Conservation (phyloP, 345 rosid species). For the Draba incana region DNA sequence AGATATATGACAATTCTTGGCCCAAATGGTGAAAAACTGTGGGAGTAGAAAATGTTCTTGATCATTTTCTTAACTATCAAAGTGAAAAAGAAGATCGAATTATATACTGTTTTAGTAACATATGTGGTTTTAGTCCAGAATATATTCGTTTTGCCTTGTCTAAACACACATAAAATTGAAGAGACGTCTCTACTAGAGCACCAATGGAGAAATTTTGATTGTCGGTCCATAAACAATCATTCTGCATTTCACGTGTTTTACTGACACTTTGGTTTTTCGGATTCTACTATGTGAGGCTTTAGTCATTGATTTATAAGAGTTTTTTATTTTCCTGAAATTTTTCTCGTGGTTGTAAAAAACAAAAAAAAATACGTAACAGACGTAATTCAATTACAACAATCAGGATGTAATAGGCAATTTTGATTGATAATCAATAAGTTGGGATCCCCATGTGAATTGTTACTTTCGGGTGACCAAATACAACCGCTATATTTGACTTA, state of each 20-base stretch:
- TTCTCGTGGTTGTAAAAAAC: not conserved
- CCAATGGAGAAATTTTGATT: not conserved
- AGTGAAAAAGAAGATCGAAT: not conserved
- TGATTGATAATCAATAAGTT: slow-evolving; percentile 3
- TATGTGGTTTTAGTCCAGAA: not conserved
- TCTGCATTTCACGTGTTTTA: slow-evolving; percentile 4
- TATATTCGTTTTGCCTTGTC: not conserved
- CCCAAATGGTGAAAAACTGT: too few relatives aligned
- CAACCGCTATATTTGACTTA: slow-evolving; percentile 44
- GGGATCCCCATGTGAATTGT: slow-evolving; percentile 26
- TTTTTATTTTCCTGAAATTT: not conserved
- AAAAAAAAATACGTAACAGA: not conserved
- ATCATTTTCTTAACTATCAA: not conserved
- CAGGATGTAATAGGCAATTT: not conserved
- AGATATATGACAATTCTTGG: too few relatives aligned
- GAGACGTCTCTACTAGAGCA: not conserved
- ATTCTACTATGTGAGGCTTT: not conserved
- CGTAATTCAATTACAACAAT: not conserved
- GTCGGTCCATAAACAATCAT: not conserved
- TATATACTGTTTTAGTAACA: not conserved
- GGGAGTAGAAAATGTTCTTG: not conserved
- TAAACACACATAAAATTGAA: not conserved
- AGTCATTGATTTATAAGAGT: not conserved
- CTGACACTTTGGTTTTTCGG: not conserved
- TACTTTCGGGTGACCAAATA: slow-evolving; percentile 38